Base-by-base conservation (phyloP, 169 alveolate genomes). In the Eimeria zaria region DNA sequence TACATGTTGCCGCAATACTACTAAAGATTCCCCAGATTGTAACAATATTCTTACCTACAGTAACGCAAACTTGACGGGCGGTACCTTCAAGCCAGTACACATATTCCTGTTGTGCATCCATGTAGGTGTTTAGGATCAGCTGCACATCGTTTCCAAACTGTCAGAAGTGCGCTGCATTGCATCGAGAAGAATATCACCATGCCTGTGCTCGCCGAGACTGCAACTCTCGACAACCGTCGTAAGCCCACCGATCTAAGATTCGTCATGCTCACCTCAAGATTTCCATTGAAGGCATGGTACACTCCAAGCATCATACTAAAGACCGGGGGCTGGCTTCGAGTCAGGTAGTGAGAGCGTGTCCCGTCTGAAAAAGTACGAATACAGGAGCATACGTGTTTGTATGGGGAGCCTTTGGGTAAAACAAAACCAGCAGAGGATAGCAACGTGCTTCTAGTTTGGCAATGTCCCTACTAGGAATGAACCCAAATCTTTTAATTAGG, bases 251-350 rank as follows among this genome's bases (percentile, higher is more conserved):
- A n/a, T 7, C 22, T 30, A 30, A 6, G 11, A 67, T 30, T 8
- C 81, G 2, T 46, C 33, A 46, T 18, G 48, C 76, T 60, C 69
- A 85, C 93, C 93, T 89, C 91, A 41, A 60, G 58, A 69, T 96
- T 87, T 18, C 78, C 89, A 46, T 96, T 95, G 53, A 62, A 87
- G 53, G 88, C 53, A 48, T 80, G 95, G 69, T 92, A 90, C 39
- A 48, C 92, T 14, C 94, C n/a, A 1, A 96, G 87, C 83, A 97
- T 95, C 78, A 83, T 55, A n/a, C 97, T 60, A 53, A 95, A 33
- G 36, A 97, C 94, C 18, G 96, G 96, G 48, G 97, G 97, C 92
- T 97, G 95, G 71, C 96, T 88, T 36, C 97, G 74, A 11, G 91
- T 95, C 64, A 81, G 71, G 83, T 95, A 97, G 95, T 97, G 95